phyloP scores from a whole-genome alignment of 2,329 filamentous ascomycete species.

The Thelonectria olida region DNA sequence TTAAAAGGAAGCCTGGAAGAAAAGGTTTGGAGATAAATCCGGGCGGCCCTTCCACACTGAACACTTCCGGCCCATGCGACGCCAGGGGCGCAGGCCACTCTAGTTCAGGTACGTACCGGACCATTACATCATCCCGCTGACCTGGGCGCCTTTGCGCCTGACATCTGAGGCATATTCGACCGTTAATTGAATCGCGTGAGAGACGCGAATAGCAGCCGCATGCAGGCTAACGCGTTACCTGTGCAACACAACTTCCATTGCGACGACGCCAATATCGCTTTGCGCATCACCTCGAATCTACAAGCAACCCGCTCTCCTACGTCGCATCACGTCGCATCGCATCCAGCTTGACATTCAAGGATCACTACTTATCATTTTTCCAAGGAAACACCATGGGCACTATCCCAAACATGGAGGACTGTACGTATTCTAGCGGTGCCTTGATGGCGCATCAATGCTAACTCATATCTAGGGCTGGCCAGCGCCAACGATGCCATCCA shows the following conservation, averaged over 20 bases:
- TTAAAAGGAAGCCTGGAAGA: constrained; percentile 29
- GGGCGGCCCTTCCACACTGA: constrained; percentile 21
- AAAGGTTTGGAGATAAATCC: constrained; percentile 17
- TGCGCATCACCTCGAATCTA: constrained; percentile 2
- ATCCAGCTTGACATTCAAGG: background rate
- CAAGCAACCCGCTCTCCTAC: background rate
- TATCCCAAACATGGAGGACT: constrained; percentile 45
- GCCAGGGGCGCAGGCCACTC: constrained; percentile 37
- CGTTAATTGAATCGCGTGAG: constrained; percentile 38
- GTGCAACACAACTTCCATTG: constrained; percentile 17
- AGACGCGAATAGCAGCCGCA: constrained; percentile 21
- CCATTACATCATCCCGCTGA: constrained; percentile 37
- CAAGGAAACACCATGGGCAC: constrained; percentile 39
- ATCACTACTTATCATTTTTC: background rate
- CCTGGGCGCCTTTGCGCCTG: constrained; percentile 16
- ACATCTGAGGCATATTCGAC: constrained; percentile 28
- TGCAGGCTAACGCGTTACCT: constrained; percentile 14
- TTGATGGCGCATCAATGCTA: constrained; percentile 19
- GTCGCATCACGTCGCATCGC: constrained; percentile 5
- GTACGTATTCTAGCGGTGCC: constrained; percentile 36
- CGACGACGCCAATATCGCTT: constrained; percentile 4
- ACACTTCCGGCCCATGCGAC: constrained; percentile 27
- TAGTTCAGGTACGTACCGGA: constrained; percentile 20
- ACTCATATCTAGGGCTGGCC: constrained; percentile 60
- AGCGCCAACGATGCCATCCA: constrained; percentile 70